Evolutionary conservation across 768 basidiomycete species (phyloP), one percentile per base, ranked within the genome.

Genomic region (Mycena vitilis): DNA sequence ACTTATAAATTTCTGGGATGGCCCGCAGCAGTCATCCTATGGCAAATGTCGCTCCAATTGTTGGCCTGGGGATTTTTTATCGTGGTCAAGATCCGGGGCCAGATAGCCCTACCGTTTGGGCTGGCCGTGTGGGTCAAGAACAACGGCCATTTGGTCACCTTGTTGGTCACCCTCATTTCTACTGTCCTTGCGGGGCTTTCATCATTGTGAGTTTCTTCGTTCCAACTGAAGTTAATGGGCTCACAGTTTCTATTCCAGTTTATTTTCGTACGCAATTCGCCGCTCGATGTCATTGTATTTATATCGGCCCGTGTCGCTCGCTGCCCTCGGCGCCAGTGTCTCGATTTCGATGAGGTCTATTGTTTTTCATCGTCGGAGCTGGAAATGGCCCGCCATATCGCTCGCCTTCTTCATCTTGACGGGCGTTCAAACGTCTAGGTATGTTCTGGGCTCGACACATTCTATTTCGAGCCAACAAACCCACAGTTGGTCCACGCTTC

Each of bases 401-500:
- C n/a, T 48, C 20, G 22, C 22, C 22, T 48, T 48, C 22, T 22
- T 48, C 20, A 48, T 48, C 47, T 48, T 48, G 47, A 48, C 47
- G 47, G 47, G 47, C 8, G 9, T 48, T 48, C 47, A 48, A 48
- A 48, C 47, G 22, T 48, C 47, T 48, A 22, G 47, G 47, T 48
- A 48, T 22, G 47, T 48, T 22, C n/a, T 48, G 47, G n/a, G 22
- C 23, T 9, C 6, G 47, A 22, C 22, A 6, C 30, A 30, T 30
- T 48, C n/a, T n/a, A 22, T 48, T 22, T 22, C 47, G 47, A 23
- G n/a, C 22, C 22, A 22, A 13, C 22, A 48, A 22, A 13, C 22
- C 22, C 23, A 48, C 22, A 48, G 47, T n/a, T 48, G 47, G 47
- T 48, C 47, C 47, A 48, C 47, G n/a, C 47, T 48, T 48, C 22